A percentile compares a stretch with the other conserved stretches of the same genome.
Evolutionary conservation across 192 early-diverging fungal species (phyloP).

Genomic region (Phycomyces nitens): DNA sequence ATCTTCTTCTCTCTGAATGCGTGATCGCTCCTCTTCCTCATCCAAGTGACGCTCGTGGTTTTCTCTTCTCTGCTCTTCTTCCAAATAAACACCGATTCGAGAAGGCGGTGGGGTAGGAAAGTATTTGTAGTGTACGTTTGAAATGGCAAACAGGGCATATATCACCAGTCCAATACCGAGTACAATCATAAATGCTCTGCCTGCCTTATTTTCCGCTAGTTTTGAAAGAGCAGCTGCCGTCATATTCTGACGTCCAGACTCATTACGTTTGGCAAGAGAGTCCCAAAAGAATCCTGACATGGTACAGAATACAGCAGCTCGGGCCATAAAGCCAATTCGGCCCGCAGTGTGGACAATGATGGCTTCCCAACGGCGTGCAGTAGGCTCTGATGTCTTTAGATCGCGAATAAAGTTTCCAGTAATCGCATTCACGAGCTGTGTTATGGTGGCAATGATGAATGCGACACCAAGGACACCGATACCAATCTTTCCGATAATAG

Average conservation of each 20-base stretch:
- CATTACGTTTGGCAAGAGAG: constrained; percentile 17
- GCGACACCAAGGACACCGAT: constrained; percentile 38
- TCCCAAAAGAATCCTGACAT: constrained; percentile 37
- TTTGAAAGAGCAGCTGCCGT: constrained; percentile 29
- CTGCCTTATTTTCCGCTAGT: constrained; percentile 23
- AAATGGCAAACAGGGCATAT: constrained; percentile 34
- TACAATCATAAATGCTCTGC: constrained; percentile 27
- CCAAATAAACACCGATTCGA: not conserved
- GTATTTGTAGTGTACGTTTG: constrained; percentile 36
- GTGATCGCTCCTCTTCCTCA: no score
- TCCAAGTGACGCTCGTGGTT: no score
- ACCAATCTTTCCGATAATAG: constrained; percentile 24
- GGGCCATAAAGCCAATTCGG: constrained; percentile 41
- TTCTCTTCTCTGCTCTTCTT: no score
- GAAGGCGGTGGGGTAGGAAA: constrained; percentile 36
- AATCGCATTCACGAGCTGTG: constrained; percentile 41
- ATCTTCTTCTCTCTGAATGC: no score
- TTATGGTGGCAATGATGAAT: constrained; percentile 42
- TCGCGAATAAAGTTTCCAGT: constrained; percentile 35
- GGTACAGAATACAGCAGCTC: constrained; percentile 42
- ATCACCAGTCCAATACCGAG: constrained; percentile 30
- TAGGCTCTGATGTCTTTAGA: constrained; percentile 18
- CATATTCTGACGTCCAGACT: constrained; percentile 24
- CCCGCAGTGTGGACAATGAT: constrained; percentile 32
- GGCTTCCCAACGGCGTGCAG: constrained; percentile 24